Evolutionary conservation across 2,329 filamentous ascomycete species (phyloP).

Genomic region (Colletotrichum caudatum): DNA sequence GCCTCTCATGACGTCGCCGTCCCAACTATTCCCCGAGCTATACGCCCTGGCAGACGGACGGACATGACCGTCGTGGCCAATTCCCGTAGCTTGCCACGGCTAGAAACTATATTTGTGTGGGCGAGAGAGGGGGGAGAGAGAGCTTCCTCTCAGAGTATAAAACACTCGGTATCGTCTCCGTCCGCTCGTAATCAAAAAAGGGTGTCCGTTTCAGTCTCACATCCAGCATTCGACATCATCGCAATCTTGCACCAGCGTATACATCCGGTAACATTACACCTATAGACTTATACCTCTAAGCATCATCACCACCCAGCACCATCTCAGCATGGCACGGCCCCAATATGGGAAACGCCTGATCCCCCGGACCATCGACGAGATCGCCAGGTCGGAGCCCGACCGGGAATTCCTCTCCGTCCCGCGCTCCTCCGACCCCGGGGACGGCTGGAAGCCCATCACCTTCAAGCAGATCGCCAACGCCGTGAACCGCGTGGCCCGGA

Average conservation of each 20-base stretch:
- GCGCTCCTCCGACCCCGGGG: slow-evolving; percentile 50
- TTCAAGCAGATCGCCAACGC: slow-evolving; percentile 55
- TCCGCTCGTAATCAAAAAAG: no score
- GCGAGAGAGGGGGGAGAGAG: not conserved
- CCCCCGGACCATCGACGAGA: slow-evolving; percentile 54
- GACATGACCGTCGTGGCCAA: slow-evolving; percentile 7
- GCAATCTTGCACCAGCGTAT: not conserved
- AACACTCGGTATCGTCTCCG: not conserved
- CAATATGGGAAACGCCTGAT: slow-evolving; percentile 48
- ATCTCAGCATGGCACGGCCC: slow-evolving; percentile 30
- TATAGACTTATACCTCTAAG: not conserved
- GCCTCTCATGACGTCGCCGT: slow-evolving; percentile 36
- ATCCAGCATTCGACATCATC: not conserved
- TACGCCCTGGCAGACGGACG: slow-evolving; percentile 26
- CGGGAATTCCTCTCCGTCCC: slow-evolving; percentile 53
- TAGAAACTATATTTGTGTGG: not conserved
- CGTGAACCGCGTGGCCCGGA: slow-evolving; percentile 54
- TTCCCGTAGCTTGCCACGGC: slow-evolving; percentile 10
- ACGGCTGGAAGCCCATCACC: slow-evolving; percentile 56
- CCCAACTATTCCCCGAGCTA: slow-evolving; percentile 19
- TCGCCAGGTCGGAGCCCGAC: slow-evolving; percentile 50
- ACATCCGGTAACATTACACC: not conserved
- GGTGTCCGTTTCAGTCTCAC: not conserved
- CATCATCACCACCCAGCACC: not conserved
- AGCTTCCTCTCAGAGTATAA: slow-evolving; percentile 8